Percentiles rank a stretch among this genome's conserved stretches.
Conservation (phyloP, 768 basidiomycete species). For the Crepidotus variabilis region DNA sequence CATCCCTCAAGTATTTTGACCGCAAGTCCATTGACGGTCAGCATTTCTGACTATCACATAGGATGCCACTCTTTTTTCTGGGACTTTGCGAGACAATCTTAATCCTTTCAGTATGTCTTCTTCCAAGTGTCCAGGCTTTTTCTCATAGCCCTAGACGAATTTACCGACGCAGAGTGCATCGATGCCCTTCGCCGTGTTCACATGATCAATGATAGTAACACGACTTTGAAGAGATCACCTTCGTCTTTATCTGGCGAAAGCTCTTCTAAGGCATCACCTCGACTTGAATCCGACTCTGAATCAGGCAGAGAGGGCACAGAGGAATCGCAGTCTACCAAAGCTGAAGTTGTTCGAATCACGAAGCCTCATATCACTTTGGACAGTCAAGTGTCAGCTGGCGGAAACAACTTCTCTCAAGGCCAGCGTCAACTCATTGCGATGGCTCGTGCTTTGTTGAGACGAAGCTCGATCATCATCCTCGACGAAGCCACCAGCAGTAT, state of each 20-base stretch:
- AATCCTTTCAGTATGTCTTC: slow-evolving; percentile 59
- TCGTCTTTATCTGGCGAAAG: slow-evolving; percentile 41
- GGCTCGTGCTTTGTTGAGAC: slow-evolving; percentile 74
- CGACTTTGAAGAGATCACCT: slow-evolving; percentile 47
- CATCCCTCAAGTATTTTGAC: slow-evolving; percentile 53
- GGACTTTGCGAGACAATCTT: slow-evolving; percentile 70
- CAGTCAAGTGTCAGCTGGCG: slow-evolving; percentile 80
- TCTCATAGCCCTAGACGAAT: slow-evolving; percentile 45
- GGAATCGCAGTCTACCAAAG: too few species aligned
- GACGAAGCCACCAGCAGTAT: slow-evolving; percentile 87
- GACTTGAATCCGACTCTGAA: slow-evolving; percentile 24
- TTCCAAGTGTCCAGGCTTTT: neutral
- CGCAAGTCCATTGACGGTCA: neutral
- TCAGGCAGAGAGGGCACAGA: too few species aligned
- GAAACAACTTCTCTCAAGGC: slow-evolving; percentile 89
- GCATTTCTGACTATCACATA: slow-evolving; percentile 13
- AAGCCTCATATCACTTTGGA: slow-evolving; percentile 73
- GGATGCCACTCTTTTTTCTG: slow-evolving; percentile 78
- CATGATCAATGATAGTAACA: slow-evolving; percentile 53
- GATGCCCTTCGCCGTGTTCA: slow-evolving; percentile 83
- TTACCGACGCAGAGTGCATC: slow-evolving; percentile 73
- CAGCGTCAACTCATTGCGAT: slow-evolving; percentile 86
- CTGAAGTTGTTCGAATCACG: too few species aligned
- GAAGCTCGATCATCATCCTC: slow-evolving; percentile 70
- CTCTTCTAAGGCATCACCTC: slow-evolving; percentile 42